Percentiles rank a stretch among this genome's conserved stretches.
phyloP scores from a whole-genome alignment of 345 rosid species.

The Pseudoturritis turrita region DNA sequence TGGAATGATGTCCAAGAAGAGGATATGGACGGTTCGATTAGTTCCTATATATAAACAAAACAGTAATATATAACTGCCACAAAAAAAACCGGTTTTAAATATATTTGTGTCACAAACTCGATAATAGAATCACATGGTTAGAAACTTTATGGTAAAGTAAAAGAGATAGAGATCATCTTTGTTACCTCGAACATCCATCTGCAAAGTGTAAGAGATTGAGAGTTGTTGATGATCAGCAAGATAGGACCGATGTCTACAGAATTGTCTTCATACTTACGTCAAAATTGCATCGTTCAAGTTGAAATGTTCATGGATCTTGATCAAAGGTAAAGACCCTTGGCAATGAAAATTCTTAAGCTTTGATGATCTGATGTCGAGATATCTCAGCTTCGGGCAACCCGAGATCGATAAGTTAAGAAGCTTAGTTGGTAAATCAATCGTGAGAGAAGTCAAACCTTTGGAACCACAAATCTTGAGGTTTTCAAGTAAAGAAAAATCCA shows the following conservation, averaged over 20 bases:
- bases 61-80: too few species aligned
- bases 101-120: too few species aligned
- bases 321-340: slow-evolving; percentile 41
- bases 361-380: slow-evolving; percentile 36
- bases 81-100: too few species aligned
- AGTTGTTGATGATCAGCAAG: slow-evolving; percentile 50
- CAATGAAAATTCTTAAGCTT: slow-evolving; percentile 41
- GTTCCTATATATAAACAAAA: slow-evolving; percentile 37
- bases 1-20: slow-evolving; percentile 40
- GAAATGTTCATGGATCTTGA: slow-evolving; percentile 47
- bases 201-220: slow-evolving; percentile 46
- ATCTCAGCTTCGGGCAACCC: slow-evolving; percentile 35
- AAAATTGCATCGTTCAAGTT: slow-evolving; percentile 50
- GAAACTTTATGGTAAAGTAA: too few species aligned
- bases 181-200: slow-evolving; percentile 62
- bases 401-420: slow-evolving; percentile 44
- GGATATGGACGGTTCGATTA: slow-evolving; percentile 43
- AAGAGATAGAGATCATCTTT: not conserved
- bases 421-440: slow-evolving; percentile 41
- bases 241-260: slow-evolving; percentile 33
- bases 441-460: slow-evolving; percentile 36
- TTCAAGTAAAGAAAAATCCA: slow-evolving; percentile 42
- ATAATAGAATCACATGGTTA: too few species aligned
- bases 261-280: slow-evolving; percentile 30
- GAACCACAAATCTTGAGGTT: slow-evolving; percentile 44